Percentiles rank a stretch among this genome's conserved stretches.
Evolutionary conservation across 1,139 yeast species (phyloP).

Genomic region (Pichia sp.): DNA sequence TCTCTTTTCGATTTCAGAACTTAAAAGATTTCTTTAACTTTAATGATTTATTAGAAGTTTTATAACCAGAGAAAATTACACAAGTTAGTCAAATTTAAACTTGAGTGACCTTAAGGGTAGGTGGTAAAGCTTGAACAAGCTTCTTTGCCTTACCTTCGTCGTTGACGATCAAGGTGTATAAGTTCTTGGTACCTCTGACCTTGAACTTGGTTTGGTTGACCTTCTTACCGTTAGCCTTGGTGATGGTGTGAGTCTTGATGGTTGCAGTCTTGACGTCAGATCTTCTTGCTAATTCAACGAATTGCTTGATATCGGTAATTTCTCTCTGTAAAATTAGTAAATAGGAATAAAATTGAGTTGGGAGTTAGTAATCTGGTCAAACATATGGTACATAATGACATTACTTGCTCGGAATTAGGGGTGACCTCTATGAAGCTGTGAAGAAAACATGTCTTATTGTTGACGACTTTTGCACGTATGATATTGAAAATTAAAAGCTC

Average conservation of each 20-base stretch:
- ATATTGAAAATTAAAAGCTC: no score
- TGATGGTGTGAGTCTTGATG: conserved; percentile 84
- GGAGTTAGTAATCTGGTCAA: conserved; percentile 13
- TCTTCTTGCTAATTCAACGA: conserved; percentile 97
- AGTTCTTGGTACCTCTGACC: conserved; percentile 93
- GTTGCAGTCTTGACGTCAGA: conserved; percentile 91
- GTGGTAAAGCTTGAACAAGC: conserved; percentile 97
- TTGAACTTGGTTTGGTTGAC: conserved; percentile 97
- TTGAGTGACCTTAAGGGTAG: conserved; percentile 54
- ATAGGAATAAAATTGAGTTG: not conserved
- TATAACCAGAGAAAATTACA: conserved; percentile 12
- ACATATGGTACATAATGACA: no score
- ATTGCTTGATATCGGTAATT: conserved; percentile 95
- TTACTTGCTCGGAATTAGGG: no score
- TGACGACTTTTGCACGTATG: no score
- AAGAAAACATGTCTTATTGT: no score
- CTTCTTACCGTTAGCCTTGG: conserved; percentile 77
- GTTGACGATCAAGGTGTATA: conserved; percentile 93
- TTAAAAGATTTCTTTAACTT: conserved; percentile 5
- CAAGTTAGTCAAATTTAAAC: conserved; percentile 19
- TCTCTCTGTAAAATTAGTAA: conserved; percentile 33
- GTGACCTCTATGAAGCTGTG: no score
- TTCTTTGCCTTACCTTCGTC: conserved; percentile 98
- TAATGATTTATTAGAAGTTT: conserved; percentile 6
- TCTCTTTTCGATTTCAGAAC: not conserved